Conservation (phyloP, 148 eudicot genomes). For the Rhododendron vialii region DNA sequence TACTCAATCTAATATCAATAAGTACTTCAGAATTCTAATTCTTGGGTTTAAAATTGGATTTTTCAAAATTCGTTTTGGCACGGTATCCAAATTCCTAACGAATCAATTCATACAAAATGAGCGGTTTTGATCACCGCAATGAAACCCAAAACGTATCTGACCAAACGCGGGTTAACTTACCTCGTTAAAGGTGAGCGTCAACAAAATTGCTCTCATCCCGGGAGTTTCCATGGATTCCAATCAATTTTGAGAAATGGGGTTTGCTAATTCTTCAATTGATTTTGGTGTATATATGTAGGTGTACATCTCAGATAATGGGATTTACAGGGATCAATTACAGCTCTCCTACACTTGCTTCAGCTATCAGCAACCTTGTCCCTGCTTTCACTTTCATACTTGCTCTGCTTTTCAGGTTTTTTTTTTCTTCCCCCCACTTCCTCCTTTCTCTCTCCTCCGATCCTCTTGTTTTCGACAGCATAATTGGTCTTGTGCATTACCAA, state of each 20-base stretch:
- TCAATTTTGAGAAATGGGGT: background rate
- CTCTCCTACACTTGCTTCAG: constrained; percentile 58
- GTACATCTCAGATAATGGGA: constrained; percentile 46
- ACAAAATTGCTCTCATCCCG: background rate
- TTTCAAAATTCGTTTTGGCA: no score
- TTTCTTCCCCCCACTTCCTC: background rate
- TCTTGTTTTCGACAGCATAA: background rate
- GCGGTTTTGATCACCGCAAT: background rate
- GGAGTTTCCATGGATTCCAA: background rate
- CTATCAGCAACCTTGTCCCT: constrained; percentile 59
- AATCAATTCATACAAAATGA: background rate
- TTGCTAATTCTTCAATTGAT: background rate
- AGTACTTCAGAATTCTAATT: no score
- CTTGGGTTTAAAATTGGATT: no score
- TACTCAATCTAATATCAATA: background rate
- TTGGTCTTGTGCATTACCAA: background rate
- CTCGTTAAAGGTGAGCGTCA: background rate
- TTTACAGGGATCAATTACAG: constrained; percentile 46
- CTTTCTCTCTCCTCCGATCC: background rate
- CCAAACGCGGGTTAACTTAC: background rate
- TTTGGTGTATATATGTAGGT: constrained; percentile 11
- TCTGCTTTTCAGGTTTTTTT: constrained; percentile 49
- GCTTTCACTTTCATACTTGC: constrained; percentile 59
- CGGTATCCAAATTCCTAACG: no score
- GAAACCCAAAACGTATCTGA: background rate